Evolutionary conservation across 78 protist species (phyloP), one percentile per base, ranked within the genome.

Genomic region (Dictyostelium capitatum): DNA sequence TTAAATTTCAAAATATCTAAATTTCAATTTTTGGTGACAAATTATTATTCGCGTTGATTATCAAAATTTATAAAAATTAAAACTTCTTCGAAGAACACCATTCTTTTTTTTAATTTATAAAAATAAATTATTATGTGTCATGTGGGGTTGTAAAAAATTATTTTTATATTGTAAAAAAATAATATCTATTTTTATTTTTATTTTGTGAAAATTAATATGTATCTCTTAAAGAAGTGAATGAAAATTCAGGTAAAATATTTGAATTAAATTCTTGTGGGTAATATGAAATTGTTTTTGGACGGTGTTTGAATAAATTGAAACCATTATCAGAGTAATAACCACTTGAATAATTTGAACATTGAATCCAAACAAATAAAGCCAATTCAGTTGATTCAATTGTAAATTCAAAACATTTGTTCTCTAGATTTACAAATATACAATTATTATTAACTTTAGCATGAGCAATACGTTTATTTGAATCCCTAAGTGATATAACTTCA

Each of bases 361-460:
- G 78, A 3, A 87, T 23, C 93, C 93, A 87, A 37, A 87, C 93
- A 64, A 87, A 87, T 32, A 87, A 51, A 25, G 93, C 93, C 20
- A 70, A 64, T n/a, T 78, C 79, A 6, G 17, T 25, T 20, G 93
- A 74, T 50, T 64, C 84, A 6, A 87, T 47, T 30, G 11, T 17
- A 17, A 19, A 87, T 10, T 43, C 32, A n/a, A 56, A 62, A 0
- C 20, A 37, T 32, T 47, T 79, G 19, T 25, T 53, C 11, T 25
- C 43, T 10, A 0, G 17, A 20, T 25, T 57, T 37, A 37, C 2
- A 37, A 37, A 37, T 37, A 37, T 37, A 37, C 43, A 37, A 37
- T 37, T 17, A 78, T 19, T 14, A 11, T 53, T 25, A 37, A 37
- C 43, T 62, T 20, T 17, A 46, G 23, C 54, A 11, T 7, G 25